phyloP scores from a whole-genome alignment of 768 basidiomycete species.

The Sutorius australiensis region DNA sequence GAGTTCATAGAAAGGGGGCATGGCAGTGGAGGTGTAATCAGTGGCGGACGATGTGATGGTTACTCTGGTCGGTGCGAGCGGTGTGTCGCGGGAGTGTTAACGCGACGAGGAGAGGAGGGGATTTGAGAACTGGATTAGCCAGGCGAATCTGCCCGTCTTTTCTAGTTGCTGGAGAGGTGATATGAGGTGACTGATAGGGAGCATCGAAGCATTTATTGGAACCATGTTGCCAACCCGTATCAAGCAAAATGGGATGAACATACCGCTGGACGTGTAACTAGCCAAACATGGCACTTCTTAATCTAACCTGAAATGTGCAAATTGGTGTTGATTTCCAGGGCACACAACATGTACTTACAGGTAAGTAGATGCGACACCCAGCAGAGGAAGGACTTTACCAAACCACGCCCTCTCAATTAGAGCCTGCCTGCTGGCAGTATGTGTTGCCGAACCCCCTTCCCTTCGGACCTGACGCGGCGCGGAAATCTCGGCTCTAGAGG shows the following conservation, averaged over 20 bases:
- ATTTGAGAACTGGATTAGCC: neutral
- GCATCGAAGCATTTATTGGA: conserved; percentile 11
- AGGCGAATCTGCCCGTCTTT: conserved; percentile 14
- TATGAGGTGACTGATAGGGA: conserved; percentile 14
- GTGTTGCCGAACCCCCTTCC: neutral
- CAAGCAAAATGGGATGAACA: conserved; percentile 19
- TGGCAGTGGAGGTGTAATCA: conserved; percentile 5
- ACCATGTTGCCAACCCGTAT: conserved; percentile 22
- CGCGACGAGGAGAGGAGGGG: neutral
- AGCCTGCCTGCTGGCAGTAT: neutral
- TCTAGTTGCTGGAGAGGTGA: conserved; percentile 14
- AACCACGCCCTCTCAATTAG: conserved; percentile 21
- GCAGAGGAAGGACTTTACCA: conserved; percentile 23
- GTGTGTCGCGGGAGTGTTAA: neutral
- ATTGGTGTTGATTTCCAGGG: conserved; percentile 25
- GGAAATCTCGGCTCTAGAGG: conserved; percentile 5
- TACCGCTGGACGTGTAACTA: conserved; percentile 10
- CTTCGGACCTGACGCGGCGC: conserved; percentile 3
- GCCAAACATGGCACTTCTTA: conserved; percentile 23
- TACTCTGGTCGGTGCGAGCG: neutral
- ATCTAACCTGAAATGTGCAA: conserved; percentile 35
- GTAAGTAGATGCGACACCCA: conserved; percentile 10
- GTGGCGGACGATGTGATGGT: neutral
- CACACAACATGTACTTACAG: conserved; percentile 17
- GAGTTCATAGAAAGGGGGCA: conserved; percentile 35